phyloP scores from a whole-genome alignment of 257 asterid genomes.

The Nicotiana sylvestris region DNA sequence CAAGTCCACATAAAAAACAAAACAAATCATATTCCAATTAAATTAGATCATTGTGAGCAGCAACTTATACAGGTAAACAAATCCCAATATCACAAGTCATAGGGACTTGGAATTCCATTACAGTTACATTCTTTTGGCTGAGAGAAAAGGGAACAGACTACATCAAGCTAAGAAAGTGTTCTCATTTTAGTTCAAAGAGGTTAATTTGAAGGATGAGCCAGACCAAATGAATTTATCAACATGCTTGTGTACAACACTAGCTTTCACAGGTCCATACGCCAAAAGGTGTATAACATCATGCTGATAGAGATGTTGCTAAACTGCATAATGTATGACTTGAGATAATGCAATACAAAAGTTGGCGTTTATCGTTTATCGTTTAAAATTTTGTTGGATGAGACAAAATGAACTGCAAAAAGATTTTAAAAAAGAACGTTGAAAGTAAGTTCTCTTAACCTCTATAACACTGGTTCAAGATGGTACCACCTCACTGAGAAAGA shows the following conservation, averaged over 20 bases:
- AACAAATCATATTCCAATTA: not conserved
- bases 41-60: not conserved
- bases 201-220: not conserved
- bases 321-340: not conserved
- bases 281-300: not conserved
- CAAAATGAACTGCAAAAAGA: not conserved
- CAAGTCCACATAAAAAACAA: not conserved
- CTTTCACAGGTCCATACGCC: not conserved
- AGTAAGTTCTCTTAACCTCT: not conserved
- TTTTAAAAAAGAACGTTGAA: not conserved
- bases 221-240: not conserved
- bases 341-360: not conserved
- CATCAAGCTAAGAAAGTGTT: not conserved
- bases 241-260: not conserved
- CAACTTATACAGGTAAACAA: not conserved
- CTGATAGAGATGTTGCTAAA: not conserved
- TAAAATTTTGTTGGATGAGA: not conserved
- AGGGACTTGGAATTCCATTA: not conserved
- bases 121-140: not conserved
- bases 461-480: not conserved
- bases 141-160: not conserved
- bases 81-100: not conserved
- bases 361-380: not conserved
- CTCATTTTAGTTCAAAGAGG: not conserved
- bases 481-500: not conserved